Evolutionary conservation across 2,329 filamentous ascomycete species (phyloP).

Genomic region (Trichoderma sp.): DNA sequence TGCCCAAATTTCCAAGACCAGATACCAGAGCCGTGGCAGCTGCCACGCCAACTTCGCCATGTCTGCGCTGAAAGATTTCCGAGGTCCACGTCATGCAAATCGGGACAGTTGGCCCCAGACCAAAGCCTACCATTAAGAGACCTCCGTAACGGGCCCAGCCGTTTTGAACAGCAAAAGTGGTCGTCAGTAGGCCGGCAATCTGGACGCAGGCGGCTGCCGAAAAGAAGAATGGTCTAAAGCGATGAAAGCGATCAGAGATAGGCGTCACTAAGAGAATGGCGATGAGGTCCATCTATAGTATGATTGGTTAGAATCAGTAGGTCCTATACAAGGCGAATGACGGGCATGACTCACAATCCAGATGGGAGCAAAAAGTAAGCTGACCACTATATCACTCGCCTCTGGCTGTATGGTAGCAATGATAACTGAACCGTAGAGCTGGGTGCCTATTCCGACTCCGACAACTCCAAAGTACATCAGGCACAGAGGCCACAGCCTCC

Average conservation of each 20-base stretch:
- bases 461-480: constrained; percentile 96
- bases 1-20: constrained; percentile 81
- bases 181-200: constrained; percentile 75
- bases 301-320: neutral
- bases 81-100: constrained; percentile 94
- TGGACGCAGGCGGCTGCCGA: constrained; percentile 71
- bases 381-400: constrained; percentile 71
- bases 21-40: constrained; percentile 82
- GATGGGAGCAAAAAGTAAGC: constrained; percentile 82
- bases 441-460: constrained; percentile 85
- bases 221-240: constrained; percentile 77
- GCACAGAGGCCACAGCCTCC: constrained; percentile 81
- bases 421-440: constrained; percentile 84
- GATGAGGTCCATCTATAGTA: constrained; percentile 71
- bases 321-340: neutral
- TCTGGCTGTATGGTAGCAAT: constrained; percentile 73
- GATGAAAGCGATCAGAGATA: constrained; percentile 82
- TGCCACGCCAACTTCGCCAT: constrained; percentile 87
- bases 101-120: constrained; percentile 83
- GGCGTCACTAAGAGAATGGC: constrained; percentile 84
- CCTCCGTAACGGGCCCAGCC: constrained; percentile 85
- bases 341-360: constrained; percentile 66
- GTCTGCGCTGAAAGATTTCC: constrained; percentile 83
- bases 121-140: constrained; percentile 85
- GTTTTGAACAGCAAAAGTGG: constrained; percentile 67